Evolutionary conservation across 305 asterid genomes (phyloP).

Genomic region (Solanum aculeatissimum): DNA sequence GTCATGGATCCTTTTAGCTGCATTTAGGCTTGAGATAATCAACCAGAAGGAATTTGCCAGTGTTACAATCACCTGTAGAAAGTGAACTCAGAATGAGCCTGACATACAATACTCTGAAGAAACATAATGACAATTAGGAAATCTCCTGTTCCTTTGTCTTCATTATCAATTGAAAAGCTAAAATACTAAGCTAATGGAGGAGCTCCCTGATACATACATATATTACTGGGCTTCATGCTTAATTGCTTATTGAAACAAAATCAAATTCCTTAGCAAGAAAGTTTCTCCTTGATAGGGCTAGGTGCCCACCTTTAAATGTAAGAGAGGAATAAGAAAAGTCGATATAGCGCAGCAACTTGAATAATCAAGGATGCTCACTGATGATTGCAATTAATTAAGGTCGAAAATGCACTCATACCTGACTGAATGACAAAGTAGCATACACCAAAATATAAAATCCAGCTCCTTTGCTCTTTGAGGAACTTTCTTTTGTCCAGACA

Average conservation of each 20-base stretch:
- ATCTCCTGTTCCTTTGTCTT: background rate
- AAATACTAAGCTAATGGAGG: background rate
- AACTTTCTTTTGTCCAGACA: slow-evolving; percentile 22
- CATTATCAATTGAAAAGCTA: background rate
- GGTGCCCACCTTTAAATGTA: background rate
- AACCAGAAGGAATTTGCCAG: slow-evolving; percentile 74
- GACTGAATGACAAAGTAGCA: slow-evolving; percentile 13
- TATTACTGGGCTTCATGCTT: background rate
- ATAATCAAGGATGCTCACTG: background rate
- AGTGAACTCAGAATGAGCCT: background rate
- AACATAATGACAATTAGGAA: background rate
- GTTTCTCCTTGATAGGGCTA: background rate
- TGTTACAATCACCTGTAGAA: slow-evolving; percentile 67
- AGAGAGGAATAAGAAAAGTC: background rate
- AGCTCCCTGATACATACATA: background rate
- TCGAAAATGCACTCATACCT: background rate
- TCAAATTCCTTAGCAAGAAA: background rate
- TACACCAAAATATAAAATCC: slow-evolving; percentile 11
- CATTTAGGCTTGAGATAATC: slow-evolving; percentile 64
- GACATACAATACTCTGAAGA: background rate
- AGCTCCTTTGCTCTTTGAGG: slow-evolving; percentile 5
- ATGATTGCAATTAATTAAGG: background rate
- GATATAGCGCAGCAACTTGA: background rate
- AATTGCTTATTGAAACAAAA: background rate
- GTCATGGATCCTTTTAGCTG: slow-evolving; percentile 73